Evolutionary conservation across 2,329 filamentous ascomycete genomes (phyloP), one percentile per base, ranked within the genome.

Genomic region (Calonectria fujianensis): DNA sequence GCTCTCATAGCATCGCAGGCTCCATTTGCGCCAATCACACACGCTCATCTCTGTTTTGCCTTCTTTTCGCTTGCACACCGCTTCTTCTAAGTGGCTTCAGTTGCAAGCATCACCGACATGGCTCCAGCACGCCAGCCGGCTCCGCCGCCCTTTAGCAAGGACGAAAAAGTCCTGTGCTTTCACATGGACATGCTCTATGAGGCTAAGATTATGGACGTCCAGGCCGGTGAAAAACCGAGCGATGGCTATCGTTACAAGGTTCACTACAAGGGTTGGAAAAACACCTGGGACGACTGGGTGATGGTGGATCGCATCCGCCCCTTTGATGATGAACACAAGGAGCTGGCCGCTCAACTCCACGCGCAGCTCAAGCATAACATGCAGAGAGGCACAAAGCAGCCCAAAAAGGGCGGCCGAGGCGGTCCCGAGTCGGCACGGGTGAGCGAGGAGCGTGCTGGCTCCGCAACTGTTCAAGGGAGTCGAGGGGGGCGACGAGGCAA

Each of bases 241-340:
- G 87, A 93, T 75, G 92, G 94, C 41, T 96, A 92, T 83, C 92
- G 95, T 84, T 99, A 98, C 88, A 94, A 95, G 83, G 94, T 99
- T 70, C 97, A 99, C 86, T 99, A 99, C 89, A 98, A 98, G 86
- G 97, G 97, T 82, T 99, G 97, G 97, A 99, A 99, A 89, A 96
- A 96, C 85, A 98, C 96, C 90, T 99, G 97, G 97, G 97, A 99
- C 87, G 97, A 99, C 87, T 98, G 96, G 96, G 97, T 98, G 57
- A 92, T 95, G 29, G 93, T 96, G 85, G 96, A 98, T 84, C 95
- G 97, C 79, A 93, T 99, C 75, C 94, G 96, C 83, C 98, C 98
- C 87, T 94, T 96, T 84, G 98, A 93, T 67, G 95, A 98, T 72
- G 97, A 98, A 86, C 98, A 98, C 87, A 95, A 95, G 83, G 95